Conservation (phyloP, 2,329 filamentous ascomycete genomes). For the Beauveria sp. region DNA sequence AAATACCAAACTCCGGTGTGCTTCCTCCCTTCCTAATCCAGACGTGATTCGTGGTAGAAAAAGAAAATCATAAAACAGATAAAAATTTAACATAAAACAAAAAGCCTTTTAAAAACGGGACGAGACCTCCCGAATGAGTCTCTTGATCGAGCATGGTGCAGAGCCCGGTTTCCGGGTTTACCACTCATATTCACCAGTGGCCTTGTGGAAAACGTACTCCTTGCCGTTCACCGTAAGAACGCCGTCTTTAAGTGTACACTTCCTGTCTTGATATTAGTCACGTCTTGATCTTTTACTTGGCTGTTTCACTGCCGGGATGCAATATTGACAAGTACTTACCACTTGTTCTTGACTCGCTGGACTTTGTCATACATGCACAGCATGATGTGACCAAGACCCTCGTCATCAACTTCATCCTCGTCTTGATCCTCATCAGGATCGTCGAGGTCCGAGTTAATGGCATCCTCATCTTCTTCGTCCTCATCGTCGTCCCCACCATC, state of each 20-base stretch:
- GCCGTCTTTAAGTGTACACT: slow-evolving; percentile 96
- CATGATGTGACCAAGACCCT: slow-evolving; percentile 82
- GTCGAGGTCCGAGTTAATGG: slow-evolving; percentile 96
- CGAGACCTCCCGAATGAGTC: neutral
- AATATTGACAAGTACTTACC: slow-evolving; percentile 39
- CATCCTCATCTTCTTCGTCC: slow-evolving; percentile 72
- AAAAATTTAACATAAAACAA: neutral
- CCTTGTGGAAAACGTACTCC: slow-evolving; percentile 98
- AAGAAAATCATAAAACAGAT: neutral
- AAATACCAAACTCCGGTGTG: neutral
- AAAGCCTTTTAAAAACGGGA: neutral
- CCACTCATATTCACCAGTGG: slow-evolving; percentile 96
- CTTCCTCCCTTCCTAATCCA: neutral
- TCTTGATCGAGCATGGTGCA: neutral
- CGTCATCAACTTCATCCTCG: slow-evolving; percentile 82
- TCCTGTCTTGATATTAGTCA: slow-evolving; percentile 44
- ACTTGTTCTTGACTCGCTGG: slow-evolving; percentile 98
- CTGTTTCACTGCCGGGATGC: too few relatives aligned
- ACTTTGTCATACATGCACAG: slow-evolving; percentile 99
- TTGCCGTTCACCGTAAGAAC: slow-evolving; percentile 88
- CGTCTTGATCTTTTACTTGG: too few relatives aligned
- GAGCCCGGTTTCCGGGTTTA: slow-evolving; percentile 35
- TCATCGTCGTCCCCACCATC: slow-evolving; percentile 59
- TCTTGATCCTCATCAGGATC: slow-evolving; percentile 81
- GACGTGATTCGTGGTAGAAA: slow-evolving; percentile 1